Percentiles rank a stretch among this genome's conserved stretches.
Conservation (phyloP, 2,329 filamentous ascomycete species). For the Cordyceps pruinosa region DNA sequence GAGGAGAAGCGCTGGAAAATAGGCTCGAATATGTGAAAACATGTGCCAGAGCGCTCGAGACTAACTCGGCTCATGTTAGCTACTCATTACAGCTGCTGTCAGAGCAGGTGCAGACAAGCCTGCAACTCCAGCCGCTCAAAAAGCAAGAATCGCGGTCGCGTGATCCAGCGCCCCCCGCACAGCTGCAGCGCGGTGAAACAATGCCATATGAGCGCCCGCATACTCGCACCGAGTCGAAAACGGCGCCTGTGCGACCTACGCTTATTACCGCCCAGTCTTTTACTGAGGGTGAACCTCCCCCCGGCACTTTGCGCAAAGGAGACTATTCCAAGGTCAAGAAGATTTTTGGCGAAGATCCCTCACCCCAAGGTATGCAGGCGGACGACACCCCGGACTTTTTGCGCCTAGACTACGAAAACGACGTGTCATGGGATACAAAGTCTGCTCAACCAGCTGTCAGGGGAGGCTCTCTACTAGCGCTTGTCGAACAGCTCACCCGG, state of each 20-base stretch:
- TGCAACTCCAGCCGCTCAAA: constrained; percentile 38
- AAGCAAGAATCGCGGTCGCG: constrained; percentile 33
- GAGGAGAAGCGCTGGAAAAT: constrained; percentile 82
- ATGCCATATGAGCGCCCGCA: constrained; percentile 51
- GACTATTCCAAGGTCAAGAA: constrained; percentile 59
- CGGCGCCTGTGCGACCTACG: constrained; percentile 36
- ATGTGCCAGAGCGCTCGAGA: constrained; percentile 74
- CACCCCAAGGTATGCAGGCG: constrained; percentile 40
- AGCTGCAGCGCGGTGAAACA: constrained; percentile 50
- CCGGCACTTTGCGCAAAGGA: constrained; percentile 50
- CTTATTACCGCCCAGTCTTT: constrained; percentile 56
- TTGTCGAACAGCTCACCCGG: constrained; percentile 91
- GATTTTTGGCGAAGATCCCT: constrained; percentile 59
- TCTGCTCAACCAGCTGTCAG: constrained; percentile 68
- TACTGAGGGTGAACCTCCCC: constrained; percentile 49
- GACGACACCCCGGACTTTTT: constrained; percentile 82
- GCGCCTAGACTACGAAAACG: constrained; percentile 77
- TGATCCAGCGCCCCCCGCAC: constrained; percentile 41
- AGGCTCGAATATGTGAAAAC: constrained; percentile 73
- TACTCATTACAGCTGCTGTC: constrained; percentile 83
- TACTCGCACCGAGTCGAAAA: constrained; percentile 49
- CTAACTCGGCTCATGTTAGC: constrained; percentile 77
- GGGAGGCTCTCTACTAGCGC: constrained; percentile 78
- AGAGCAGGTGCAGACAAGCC: constrained; percentile 62
- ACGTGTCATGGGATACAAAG: constrained; percentile 86